These are phyloP conservation scores for Naganishia vishniacii DNA, from an alignment of 768 basidiomycete genomes.

Conservation along the genomic window DNA sequence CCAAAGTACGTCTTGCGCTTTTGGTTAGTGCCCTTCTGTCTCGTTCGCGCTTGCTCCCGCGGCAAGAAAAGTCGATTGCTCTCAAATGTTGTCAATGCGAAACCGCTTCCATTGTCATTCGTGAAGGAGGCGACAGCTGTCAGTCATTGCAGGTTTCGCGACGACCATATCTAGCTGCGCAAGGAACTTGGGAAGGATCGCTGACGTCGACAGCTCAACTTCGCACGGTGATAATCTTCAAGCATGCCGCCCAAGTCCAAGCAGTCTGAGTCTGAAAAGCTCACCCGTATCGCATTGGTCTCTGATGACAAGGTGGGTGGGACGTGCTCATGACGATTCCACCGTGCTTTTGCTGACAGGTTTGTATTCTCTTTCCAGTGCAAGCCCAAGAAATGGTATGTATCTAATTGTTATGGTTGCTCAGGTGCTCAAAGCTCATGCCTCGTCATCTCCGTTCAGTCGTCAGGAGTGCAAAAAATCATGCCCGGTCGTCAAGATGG, in stretches of 20 bases:
- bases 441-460: slow-evolving; percentile 30
- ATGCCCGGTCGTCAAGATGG: slow-evolving; percentile 98
- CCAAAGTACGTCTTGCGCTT: slow-evolving; percentile 3
- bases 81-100: neutral
- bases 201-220: neutral
- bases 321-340: neutral
- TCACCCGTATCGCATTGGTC: slow-evolving; percentile 89
- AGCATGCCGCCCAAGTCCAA: slow-evolving; percentile 25
- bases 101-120: neutral
- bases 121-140: neutral
- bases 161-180: no score
- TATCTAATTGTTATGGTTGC: neutral
- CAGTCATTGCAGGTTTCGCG: no score
- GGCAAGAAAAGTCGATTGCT: slow-evolving; percentile 16
- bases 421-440: neutral
- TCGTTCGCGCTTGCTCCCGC: neutral
- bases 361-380: slow-evolving; percentile 51
- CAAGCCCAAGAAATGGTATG: slow-evolving; percentile 74
- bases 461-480: slow-evolving; percentile 97
- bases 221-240: neutral
- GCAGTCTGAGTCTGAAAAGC: slow-evolving; percentile 60
- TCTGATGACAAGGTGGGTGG: slow-evolving; percentile 48
- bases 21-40: neutral
- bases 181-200: no score
- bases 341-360: neutral